A percentile compares a stretch with the other conserved stretches of the same genome.
Evolutionary conservation across 2,329 filamentous ascomycete species (phyloP).

Genomic region (Laburnicola sp.): DNA sequence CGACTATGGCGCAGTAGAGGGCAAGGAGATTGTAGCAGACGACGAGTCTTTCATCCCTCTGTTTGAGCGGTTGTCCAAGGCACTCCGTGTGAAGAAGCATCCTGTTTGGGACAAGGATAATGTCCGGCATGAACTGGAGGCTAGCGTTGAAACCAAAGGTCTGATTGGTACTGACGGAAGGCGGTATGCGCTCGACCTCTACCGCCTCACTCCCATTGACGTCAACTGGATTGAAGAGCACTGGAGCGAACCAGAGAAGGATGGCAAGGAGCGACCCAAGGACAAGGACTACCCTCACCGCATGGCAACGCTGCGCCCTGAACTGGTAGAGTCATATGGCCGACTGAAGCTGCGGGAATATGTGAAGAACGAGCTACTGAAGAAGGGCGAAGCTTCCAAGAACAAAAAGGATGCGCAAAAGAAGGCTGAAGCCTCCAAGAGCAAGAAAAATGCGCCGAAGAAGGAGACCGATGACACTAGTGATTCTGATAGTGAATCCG

Average conservation of each 20-base stretch:
- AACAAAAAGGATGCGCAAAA: constrained; percentile 66
- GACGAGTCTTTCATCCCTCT: constrained; percentile 82
- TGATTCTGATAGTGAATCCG: constrained; percentile 36
- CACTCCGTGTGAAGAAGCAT: constrained; percentile 90
- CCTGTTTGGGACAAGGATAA: constrained; percentile 97
- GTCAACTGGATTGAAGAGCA: constrained; percentile 86
- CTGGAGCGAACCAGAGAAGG: constrained; percentile 49
- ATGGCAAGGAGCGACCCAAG: constrained; percentile 54
- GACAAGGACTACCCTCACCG: constrained; percentile 78
- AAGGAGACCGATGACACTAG: constrained; percentile 25
- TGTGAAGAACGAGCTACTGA: constrained; percentile 71
- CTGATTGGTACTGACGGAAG: constrained; percentile 94
- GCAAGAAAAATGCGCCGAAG: constrained; percentile 38
- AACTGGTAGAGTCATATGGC: constrained; percentile 85
- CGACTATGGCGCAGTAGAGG: constrained; percentile 96
- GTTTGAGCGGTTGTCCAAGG: constrained; percentile 89
- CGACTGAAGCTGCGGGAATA: constrained; percentile 87
- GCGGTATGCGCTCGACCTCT: constrained; percentile 96
- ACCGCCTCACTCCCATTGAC: constrained; percentile 90
- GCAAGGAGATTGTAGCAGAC: constrained; percentile 90
- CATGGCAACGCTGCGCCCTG: constrained; percentile 90
- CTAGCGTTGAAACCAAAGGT: constrained; percentile 96
- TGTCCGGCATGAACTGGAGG: constrained; percentile 86
- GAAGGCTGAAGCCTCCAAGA: constrained; percentile 32
- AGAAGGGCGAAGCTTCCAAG: constrained; percentile 34